Base-by-base conservation (phyloP, 164 flowering plant genomes). In the Saururus chinensis region DNA sequence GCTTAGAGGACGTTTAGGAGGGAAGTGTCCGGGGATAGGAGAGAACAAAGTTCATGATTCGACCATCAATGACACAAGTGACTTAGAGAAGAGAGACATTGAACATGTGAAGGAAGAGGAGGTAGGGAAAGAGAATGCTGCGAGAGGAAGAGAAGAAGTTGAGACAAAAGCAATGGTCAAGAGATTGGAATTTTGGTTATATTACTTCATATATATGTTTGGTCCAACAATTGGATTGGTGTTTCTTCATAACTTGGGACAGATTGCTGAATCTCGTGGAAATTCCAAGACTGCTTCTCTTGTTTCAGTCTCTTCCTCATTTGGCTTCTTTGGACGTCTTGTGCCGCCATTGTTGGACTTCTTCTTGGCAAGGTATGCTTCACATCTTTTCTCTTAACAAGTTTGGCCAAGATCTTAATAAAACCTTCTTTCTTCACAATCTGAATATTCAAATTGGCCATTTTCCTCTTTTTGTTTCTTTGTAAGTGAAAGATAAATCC, bases 301-400 rank as follows among this genome's bases (percentile, higher is more conserved):
- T 61, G 96, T 93, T 26, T 81, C 99, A 1, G 58, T 93, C 69
- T 80, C 95, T 41, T 90, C 97, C 20, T 81, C 97, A 0, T 90
- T 85, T n/a, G 77, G 84, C 0, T 93, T 93, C 82, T 90, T 93
- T 23, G 99, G 99, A 13, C 96, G 99, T 40, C 89, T 90, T 66
- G 1, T 88, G 13, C 97, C 99, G 1, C 84, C 91, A 17, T 62
- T 93, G 8, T 25, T 78, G 13, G 89, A 87, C 60, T 81, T 82
- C 61, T 64, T 64, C 52, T 66, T 82, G 71, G 60, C 83, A 20
- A 75, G 81, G 96, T 88, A 72, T 68, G 69, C 69, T 53, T 45
- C 17, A 12, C 49, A 45, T 17, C 0, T 45, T 17, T 45, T 4
- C 1, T 45, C 37, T 30, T 6, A 30, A 30, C 37, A 30, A 2